Conservation (phyloP, 352 stramenopile genomes). For the Globisporangium okanoganense region DNA sequence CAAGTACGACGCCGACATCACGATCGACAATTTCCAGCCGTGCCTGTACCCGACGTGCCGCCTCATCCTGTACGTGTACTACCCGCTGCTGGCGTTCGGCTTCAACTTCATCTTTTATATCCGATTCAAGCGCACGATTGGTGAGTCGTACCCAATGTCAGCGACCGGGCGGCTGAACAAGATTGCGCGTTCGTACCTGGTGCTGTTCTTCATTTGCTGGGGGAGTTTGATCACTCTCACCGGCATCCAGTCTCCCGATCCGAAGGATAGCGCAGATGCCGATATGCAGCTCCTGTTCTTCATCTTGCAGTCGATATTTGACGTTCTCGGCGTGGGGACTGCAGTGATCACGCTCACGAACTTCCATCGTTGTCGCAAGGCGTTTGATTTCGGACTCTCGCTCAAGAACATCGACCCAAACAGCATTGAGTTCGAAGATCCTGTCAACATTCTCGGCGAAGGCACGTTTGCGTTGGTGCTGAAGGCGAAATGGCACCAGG, state of each 20-base stretch:
- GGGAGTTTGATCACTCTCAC: conserved; percentile 67
- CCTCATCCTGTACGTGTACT: conserved; percentile 76
- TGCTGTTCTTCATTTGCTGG: conserved; percentile 74
- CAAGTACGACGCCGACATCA: conserved; percentile 24
- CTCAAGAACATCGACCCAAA: conserved; percentile 75
- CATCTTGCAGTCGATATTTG: conserved; percentile 61
- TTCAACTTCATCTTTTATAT: conserved; percentile 82
- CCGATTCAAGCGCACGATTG: conserved; percentile 72
- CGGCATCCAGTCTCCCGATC: conserved; percentile 34
- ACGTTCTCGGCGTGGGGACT: conserved; percentile 60
- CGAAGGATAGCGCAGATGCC: conserved; percentile 11
- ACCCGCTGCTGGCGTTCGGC: conserved; percentile 60
- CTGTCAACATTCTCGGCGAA: conserved; percentile 75
- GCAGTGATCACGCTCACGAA: conserved; percentile 71
- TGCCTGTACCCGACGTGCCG: conserved; percentile 66
- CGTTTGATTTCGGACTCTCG: conserved; percentile 75
- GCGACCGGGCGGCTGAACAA: conserved; percentile 63
- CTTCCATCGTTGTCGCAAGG: conserved; percentile 64
- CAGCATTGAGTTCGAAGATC: conserved; percentile 78
- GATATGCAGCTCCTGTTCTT: conserved; percentile 31
- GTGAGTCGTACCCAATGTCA: conserved; percentile 64
- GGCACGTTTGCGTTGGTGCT: conserved; percentile 76
- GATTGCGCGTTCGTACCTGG: conserved; percentile 59
- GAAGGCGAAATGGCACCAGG: conserved; percentile 67
- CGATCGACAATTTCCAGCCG: conserved; percentile 43